Percentiles rank a stretch among this genome's conserved stretches.
phyloP scores from a whole-genome alignment of 148 eudicot species.

The Chenopodium album region DNA sequence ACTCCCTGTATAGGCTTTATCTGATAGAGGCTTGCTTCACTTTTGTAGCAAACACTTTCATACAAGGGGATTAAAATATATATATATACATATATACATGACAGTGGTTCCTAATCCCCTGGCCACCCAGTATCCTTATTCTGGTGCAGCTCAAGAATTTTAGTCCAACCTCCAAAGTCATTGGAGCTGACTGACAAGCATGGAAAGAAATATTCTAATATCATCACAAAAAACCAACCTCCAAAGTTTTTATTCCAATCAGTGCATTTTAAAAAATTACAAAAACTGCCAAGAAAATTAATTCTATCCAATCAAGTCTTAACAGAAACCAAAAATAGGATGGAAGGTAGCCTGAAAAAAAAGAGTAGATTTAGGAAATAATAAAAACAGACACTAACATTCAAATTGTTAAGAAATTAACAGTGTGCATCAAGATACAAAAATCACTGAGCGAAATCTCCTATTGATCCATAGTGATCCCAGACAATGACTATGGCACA shows the following conservation, averaged over 20 bases:
- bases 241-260: neutral
- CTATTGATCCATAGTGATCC: neutral
- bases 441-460: neutral
- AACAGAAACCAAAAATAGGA: neutral
- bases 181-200: neutral
- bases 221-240: neutral
- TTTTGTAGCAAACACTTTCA: neutral
- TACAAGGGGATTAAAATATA: too few species aligned
- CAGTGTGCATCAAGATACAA: neutral
- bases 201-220: neutral
- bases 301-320: neutral
- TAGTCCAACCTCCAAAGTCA: neutral
- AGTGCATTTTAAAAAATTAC: neutral
- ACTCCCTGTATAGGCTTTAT: neutral
- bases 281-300: neutral
- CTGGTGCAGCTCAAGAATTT: neutral
- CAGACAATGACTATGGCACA: neutral
- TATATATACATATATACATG: too few species aligned
- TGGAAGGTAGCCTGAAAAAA: neutral
- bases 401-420: neutral
- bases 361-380: too few species aligned
- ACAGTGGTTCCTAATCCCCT: neutral
- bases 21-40: neutral
- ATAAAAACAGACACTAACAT: too few species aligned
- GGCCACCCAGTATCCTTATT: neutral